Percentiles rank a stretch among this genome's conserved stretches.
Conservation (phyloP, 345 rosid species). For the Lenwebbia sp. region DNA sequence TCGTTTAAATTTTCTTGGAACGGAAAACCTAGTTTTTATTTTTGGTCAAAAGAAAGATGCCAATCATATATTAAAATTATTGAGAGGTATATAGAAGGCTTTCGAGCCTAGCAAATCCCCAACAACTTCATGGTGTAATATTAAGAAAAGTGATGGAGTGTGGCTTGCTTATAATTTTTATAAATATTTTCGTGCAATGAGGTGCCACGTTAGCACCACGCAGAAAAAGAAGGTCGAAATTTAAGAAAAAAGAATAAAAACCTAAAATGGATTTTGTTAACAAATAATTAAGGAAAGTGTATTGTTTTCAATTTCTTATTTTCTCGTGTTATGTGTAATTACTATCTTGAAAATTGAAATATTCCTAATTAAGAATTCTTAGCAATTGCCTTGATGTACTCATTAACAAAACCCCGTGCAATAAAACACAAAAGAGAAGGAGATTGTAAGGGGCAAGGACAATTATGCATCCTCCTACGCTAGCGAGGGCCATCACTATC, state of each 20-base stretch:
- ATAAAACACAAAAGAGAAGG: background rate
- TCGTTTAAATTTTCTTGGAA: background rate
- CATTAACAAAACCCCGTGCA: background rate
- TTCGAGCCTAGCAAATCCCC: too few species aligned
- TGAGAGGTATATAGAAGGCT: too few species aligned
- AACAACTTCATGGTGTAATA: too few species aligned
- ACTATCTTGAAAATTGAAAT: background rate
- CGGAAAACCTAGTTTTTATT: background rate
- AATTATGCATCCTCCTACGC: rapidly evolving
- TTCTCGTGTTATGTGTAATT: background rate
- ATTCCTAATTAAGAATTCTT: background rate
- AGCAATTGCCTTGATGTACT: background rate
- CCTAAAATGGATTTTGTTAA: background rate
- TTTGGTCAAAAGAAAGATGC: too few species aligned
- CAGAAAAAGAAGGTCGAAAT: background rate
- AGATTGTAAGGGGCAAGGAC: background rate
- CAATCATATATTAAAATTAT: too few species aligned
- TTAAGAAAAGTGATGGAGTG: too few species aligned
- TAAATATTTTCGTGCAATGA: background rate
- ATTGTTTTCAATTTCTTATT: background rate
- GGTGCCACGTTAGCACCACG: background rate
- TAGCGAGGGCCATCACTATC: background rate
- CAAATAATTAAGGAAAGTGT: background rate
- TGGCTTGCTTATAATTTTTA: background rate
- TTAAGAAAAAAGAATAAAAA: background rate